Percentiles rank a stretch among this genome's conserved stretches.
Evolutionary conservation across 2,329 filamentous ascomycete genomes (phyloP).

Genomic region (Fusarium begoniae): DNA sequence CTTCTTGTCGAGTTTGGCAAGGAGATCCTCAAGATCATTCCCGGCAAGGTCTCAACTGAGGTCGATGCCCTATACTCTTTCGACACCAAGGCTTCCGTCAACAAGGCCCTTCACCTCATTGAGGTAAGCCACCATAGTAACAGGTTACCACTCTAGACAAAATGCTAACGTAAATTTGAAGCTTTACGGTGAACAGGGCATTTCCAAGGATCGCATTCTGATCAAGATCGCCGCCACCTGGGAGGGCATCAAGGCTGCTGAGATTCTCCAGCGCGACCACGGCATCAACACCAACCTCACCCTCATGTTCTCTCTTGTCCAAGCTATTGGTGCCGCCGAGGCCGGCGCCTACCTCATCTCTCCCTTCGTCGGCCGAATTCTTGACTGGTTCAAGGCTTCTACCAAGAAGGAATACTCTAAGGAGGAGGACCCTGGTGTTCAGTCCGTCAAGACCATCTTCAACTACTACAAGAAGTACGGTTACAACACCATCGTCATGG

Average conservation of each 20-base stretch:
- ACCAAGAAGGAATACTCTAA: slow-evolving; percentile 93
- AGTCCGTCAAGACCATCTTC: slow-evolving; percentile 92
- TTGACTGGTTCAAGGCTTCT: slow-evolving; percentile 98
- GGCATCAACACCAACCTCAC: slow-evolving; percentile 98
- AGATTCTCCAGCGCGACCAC: slow-evolving; percentile 95
- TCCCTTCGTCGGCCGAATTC: slow-evolving; percentile 97
- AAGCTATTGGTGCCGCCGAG: slow-evolving; percentile 96
- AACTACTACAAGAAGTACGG: slow-evolving; percentile 99
- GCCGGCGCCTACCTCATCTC: slow-evolving; percentile 97
- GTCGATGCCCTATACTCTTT: slow-evolving; percentile 97
- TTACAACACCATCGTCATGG: slow-evolving; percentile 99
- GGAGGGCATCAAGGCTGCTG: slow-evolving; percentile 99
- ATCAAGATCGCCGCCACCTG: slow-evolving; percentile 99
- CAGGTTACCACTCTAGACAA: neutral
- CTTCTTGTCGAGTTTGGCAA: slow-evolving; percentile 98
- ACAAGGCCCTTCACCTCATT: slow-evolving; percentile 98
- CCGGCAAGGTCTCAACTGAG: slow-evolving; percentile 98
- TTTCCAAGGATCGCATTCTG: slow-evolving; percentile 91
- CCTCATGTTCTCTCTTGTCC: slow-evolving; percentile 95
- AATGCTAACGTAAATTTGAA: slow-evolving; percentile 49
- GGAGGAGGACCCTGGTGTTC: slow-evolving; percentile 94
- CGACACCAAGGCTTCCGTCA: slow-evolving; percentile 88
- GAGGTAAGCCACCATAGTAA: slow-evolving; percentile 66
- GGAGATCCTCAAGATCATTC: slow-evolving; percentile 96
- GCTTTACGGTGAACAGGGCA: slow-evolving; percentile 94